A percentile compares a stretch with the other conserved stretches of the same genome.
Conservation (phyloP, 2,329 filamentous ascomycete genomes). For the Sporothrix brasiliensis region DNA sequence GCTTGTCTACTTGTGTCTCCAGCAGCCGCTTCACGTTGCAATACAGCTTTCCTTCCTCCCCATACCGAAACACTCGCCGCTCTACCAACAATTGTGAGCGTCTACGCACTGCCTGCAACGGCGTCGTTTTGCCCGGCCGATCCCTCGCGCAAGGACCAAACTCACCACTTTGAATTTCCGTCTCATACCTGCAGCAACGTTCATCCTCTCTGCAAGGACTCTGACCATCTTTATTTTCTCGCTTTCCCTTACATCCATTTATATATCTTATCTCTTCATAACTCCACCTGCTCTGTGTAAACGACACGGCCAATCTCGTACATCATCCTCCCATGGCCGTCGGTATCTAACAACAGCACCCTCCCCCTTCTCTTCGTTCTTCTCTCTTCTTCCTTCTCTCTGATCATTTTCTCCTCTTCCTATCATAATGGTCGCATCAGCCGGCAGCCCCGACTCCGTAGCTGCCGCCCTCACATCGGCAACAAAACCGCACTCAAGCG, state of each 20-base stretch:
- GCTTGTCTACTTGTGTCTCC: not conserved
- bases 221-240: not conserved
- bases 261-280: too few species aligned
- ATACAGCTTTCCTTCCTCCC: not conserved
- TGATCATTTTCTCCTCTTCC: not conserved
- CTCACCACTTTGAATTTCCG: not conserved
- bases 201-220: not conserved
- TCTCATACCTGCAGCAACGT: not conserved
- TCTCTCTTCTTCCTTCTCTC: not conserved
- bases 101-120: constrained; percentile 13
- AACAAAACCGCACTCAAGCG: constrained; percentile 1
- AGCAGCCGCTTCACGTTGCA: not conserved
- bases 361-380: too few species aligned
- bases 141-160: not conserved
- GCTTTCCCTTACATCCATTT: not conserved
- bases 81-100: not conserved
- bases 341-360: not conserved
- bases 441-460: constrained; percentile 20
- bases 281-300: not conserved
- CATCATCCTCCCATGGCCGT: not conserved
- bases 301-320: not conserved
- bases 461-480: not conserved
- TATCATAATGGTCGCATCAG: constrained; percentile 22
- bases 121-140: not conserved
- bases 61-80: not conserved